A percentile compares a stretch with the other conserved stretches of the same genome.
These are phyloP conservation scores for Plasmodium inui DNA, from an alignment of 169 alveolate species.

Conservation along the genomic window DNA sequence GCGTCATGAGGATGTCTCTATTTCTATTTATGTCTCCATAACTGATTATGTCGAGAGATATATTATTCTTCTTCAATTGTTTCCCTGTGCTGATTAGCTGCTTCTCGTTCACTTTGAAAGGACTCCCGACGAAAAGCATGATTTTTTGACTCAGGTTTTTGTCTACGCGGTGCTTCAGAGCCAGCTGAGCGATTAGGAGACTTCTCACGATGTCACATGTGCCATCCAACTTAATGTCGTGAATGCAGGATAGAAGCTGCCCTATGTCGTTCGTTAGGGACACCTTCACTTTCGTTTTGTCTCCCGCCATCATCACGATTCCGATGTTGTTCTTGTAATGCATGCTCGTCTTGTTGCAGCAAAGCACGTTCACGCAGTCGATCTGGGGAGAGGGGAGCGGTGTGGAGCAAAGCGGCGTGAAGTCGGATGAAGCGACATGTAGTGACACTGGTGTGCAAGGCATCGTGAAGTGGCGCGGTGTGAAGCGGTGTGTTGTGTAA, in stretches of 20 bases:
- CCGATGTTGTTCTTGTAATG: slow-evolving; percentile 96
- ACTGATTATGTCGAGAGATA: slow-evolving; percentile 92
- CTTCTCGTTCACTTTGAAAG: slow-evolving; percentile 81
- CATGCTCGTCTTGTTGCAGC: slow-evolving; percentile 89
- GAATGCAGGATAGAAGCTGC: slow-evolving; percentile 87
- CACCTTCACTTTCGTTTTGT: slow-evolving; percentile 91
- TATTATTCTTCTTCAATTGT: slow-evolving; percentile 93
- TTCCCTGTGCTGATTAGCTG: slow-evolving; percentile 89
- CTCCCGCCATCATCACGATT: slow-evolving; percentile 95
- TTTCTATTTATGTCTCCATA: slow-evolving; percentile 91
- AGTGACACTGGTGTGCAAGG: too few species aligned
- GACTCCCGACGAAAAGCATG: slow-evolving; percentile 96
- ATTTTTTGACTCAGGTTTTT: slow-evolving; percentile 95
- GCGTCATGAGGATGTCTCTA: slow-evolving; percentile 84
- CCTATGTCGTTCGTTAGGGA: slow-evolving; percentile 96
- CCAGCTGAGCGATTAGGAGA: slow-evolving; percentile 94
- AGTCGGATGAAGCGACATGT: neutral
- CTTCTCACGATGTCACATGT: slow-evolving; percentile 92
- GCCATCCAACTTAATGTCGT: slow-evolving; percentile 89
- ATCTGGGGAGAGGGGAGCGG: slow-evolving; percentile 37
- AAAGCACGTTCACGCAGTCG: slow-evolving; percentile 89
- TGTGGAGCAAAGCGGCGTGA: neutral
- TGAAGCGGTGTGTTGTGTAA: neutral
- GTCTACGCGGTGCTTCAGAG: slow-evolving; percentile 97
- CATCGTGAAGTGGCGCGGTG: neutral